Evolutionary conservation across 495 filamentous ascomycete species (phyloP).

Genomic region (Penicillium argentinense): DNA sequence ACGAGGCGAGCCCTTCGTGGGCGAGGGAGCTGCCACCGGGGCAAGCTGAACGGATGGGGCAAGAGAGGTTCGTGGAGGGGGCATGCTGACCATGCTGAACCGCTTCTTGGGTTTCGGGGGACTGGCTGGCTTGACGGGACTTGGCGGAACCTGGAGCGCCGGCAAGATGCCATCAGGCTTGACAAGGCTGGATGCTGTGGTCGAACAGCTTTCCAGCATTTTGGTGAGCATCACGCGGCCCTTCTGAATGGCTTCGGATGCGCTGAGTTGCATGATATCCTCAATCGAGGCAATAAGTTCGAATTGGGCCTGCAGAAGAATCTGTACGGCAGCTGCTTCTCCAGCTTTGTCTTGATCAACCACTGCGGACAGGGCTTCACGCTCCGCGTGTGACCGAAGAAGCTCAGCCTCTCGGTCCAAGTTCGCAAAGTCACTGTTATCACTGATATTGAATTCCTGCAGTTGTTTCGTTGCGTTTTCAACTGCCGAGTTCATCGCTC

Average conservation of each 20-base stretch:
- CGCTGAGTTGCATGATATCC: constrained; percentile 75
- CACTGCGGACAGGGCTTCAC: constrained; percentile 75
- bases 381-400: constrained; percentile 76
- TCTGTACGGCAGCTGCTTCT: constrained; percentile 74
- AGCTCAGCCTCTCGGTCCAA: constrained; percentile 81
- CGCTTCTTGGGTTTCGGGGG: constrained; percentile 77
- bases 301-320: constrained; percentile 84
- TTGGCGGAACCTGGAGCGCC: constrained; percentile 38
- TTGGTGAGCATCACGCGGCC: constrained; percentile 78
- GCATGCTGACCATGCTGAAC: constrained; percentile 43
- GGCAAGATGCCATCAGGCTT: constrained; percentile 82
- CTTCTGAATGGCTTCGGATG: constrained; percentile 74
- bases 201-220: constrained; percentile 72
- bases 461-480: constrained; percentile 81
- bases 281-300: constrained; percentile 82
- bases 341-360: constrained; percentile 80
- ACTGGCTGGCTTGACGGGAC: constrained; percentile 61
- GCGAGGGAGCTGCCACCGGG: constrained; percentile 46
- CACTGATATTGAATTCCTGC: constrained; percentile 67
- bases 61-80: constrained; percentile 24
- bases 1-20: constrained; percentile 73
- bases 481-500: constrained; percentile 79
- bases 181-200: constrained; percentile 75
- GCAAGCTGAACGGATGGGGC: constrained; percentile 34
- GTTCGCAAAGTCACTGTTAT: constrained; percentile 68